Evolutionary conservation across 805 yeast species (phyloP).

Genomic region (Nakazawaea peltata): DNA sequence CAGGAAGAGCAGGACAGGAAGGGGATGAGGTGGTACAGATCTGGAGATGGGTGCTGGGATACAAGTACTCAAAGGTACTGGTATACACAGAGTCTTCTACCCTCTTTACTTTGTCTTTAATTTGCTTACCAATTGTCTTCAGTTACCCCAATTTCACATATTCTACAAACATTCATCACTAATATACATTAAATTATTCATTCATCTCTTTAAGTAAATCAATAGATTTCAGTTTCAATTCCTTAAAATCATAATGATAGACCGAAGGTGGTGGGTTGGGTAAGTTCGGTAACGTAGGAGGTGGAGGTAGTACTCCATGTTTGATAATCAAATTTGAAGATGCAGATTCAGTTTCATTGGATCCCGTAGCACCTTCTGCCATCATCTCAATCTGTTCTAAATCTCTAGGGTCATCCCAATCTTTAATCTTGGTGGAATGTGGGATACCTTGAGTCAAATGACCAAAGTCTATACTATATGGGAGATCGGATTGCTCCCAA

Average conservation of each 20-base stretch:
- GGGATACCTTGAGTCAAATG: slow-evolving; percentile 29
- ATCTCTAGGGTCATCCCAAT: slow-evolving; percentile 6
- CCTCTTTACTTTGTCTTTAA: too few relatives aligned
- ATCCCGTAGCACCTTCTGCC: too few relatives aligned
- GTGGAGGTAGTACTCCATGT: slow-evolving; percentile 19
- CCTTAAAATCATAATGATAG: slow-evolving; percentile 14
- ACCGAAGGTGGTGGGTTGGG: slow-evolving; percentile 31
- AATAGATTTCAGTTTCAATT: slow-evolving; percentile 8
- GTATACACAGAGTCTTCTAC: too few relatives aligned
- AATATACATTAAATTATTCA: not conserved
- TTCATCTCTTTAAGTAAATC: not conserved
- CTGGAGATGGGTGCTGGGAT: too few relatives aligned
- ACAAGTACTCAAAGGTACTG: too few relatives aligned
- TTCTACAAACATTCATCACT: not conserved
- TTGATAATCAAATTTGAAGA: slow-evolving; percentile 3
- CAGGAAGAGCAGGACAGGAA: too few relatives aligned
- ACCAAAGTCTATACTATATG: slow-evolving; percentile 28
- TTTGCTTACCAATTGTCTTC: too few relatives aligned
- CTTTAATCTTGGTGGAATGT: slow-evolving; percentile 14
- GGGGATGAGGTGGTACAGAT: too few relatives aligned
- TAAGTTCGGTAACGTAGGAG: slow-evolving; percentile 23
- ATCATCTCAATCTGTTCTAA: too few relatives aligned
- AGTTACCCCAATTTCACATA: too few relatives aligned
- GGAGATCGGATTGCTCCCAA: slow-evolving; percentile 17
- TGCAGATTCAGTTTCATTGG: too few relatives aligned